Conservation (phyloP, 23 red algal species). For the Chondrus crispus region DNA sequence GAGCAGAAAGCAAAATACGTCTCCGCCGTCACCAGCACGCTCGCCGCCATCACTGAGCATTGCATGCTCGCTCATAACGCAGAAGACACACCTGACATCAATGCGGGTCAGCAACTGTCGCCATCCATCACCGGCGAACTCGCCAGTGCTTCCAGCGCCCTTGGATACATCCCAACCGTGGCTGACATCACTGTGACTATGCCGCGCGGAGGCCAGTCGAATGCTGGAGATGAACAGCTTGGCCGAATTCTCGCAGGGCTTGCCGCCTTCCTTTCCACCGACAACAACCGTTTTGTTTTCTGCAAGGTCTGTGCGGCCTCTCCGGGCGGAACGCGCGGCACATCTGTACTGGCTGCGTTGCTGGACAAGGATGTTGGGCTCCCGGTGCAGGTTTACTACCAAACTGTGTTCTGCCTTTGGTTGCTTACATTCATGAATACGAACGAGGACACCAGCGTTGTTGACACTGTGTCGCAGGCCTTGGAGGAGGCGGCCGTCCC, state of each 20-base stretch:
- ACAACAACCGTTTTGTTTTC: slow-evolving; percentile 21
- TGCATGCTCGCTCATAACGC: slow-evolving; percentile 21
- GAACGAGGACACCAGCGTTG: background rate
- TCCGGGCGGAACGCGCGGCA: background rate
- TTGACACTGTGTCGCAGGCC: slow-evolving; percentile 33
- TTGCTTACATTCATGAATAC: slow-evolving; percentile 70
- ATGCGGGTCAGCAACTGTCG: background rate
- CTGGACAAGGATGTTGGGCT: slow-evolving; percentile 46
- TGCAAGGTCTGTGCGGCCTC: slow-evolving; percentile 11
- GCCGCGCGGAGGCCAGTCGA: background rate
- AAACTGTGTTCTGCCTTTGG: slow-evolving; percentile 84
- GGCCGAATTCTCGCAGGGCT: slow-evolving; percentile 37
- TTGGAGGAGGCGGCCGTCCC: slow-evolving; percentile 78
- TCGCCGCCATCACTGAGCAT: slow-evolving; percentile 20
- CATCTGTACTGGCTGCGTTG: slow-evolving; percentile 5
- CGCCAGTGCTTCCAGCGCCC: background rate
- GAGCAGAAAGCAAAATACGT: slow-evolving; percentile 26
- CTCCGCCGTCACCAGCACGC: background rate
- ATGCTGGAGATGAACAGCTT: slow-evolving; percentile 37
- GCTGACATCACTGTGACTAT: slow-evolving; percentile 2
- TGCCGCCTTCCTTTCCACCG: slow-evolving; percentile 10
- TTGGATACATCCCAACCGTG: slow-evolving; percentile 50
- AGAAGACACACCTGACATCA: background rate
- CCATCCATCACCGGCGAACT: too few relatives aligned
- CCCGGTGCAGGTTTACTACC: slow-evolving; percentile 74